phyloP scores from a whole-genome alignment of 1,284 basidiomycete genomes.

The Ceratobasidium sp. region DNA sequence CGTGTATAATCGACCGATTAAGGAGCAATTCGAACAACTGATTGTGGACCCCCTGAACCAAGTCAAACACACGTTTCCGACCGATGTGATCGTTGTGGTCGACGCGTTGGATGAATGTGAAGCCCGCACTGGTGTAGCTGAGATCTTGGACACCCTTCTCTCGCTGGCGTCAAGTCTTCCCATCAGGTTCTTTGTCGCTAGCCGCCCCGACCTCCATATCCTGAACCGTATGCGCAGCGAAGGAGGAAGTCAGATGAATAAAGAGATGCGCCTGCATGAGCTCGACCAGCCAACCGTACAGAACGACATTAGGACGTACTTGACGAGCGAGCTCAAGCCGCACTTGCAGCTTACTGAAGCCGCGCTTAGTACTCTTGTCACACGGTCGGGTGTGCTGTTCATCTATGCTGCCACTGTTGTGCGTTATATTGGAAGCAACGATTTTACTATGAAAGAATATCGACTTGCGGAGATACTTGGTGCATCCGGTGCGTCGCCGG shows the following conservation, averaged over 20 bases:
- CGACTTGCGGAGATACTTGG: neutral
- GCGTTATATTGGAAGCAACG: neutral
- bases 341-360: neutral
- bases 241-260: neutral
- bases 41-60: neutral
- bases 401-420: conserved; percentile 12
- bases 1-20: neutral
- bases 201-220: neutral
- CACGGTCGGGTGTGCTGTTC: neutral
- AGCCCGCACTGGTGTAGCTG: neutral
- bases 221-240: neutral
- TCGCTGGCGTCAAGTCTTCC: neutral
- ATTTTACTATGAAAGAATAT: neutral
- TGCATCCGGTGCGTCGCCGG: neutral
- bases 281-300: neutral
- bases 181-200: neutral
- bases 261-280: neutral
- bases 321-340: neutral
- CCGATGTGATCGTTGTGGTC: neutral
- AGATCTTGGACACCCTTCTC: neutral
- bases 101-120: conserved; percentile 24
- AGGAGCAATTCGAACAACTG: neutral
- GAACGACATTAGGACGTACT: neutral
- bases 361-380: neutral
- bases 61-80: neutral